These are phyloP conservation scores for Elsinoe australis DNA, from an alignment of 2,329 filamentous ascomycete species.

Conservation along the genomic window DNA sequence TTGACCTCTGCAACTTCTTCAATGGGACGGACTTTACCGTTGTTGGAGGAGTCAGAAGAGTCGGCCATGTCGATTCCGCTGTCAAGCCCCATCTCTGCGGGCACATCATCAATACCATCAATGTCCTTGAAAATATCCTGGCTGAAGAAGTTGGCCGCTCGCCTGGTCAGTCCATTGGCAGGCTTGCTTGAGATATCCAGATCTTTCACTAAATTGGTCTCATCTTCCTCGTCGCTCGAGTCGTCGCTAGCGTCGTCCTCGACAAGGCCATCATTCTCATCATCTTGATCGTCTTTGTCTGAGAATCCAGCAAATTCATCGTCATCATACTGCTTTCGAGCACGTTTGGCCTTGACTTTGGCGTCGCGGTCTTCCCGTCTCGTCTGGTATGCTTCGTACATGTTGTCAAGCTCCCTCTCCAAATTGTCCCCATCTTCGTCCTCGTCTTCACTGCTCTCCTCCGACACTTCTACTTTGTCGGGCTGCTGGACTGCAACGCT, in stretches of 20 bases:
- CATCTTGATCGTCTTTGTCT: slow-evolving; percentile 51
- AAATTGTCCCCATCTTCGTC: slow-evolving; percentile 77
- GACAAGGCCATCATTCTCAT: slow-evolving; percentile 43
- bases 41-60: slow-evolving; percentile 24
- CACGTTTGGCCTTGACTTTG: slow-evolving; percentile 85
- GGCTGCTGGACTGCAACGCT: slow-evolving; percentile 50
- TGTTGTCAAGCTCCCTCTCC: slow-evolving; percentile 73
- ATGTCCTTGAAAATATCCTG: slow-evolving; percentile 91
- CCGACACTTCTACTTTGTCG: slow-evolving; percentile 38
- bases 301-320: slow-evolving; percentile 92
- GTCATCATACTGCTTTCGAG: slow-evolving; percentile 69
- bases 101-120: slow-evolving; percentile 52
- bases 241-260: slow-evolving; percentile 57
- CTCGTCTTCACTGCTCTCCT: slow-evolving; percentile 53
- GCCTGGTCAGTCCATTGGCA: slow-evolving; percentile 63
- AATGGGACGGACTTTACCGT: slow-evolving; percentile 21
- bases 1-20: slow-evolving; percentile 26
- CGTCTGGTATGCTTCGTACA: slow-evolving; percentile 83
- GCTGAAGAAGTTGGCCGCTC: slow-evolving; percentile 82
- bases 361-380: slow-evolving; percentile 71
- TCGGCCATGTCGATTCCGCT: slow-evolving; percentile 34
- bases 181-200: slow-evolving; percentile 48
- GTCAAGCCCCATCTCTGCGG: slow-evolving; percentile 37
- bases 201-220: slow-evolving; percentile 50
- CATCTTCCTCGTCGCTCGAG: slow-evolving; percentile 45